phyloP scores from a whole-genome alignment of 2,329 filamentous ascomycete genomes.

The Talaromyces marneffei region DNA sequence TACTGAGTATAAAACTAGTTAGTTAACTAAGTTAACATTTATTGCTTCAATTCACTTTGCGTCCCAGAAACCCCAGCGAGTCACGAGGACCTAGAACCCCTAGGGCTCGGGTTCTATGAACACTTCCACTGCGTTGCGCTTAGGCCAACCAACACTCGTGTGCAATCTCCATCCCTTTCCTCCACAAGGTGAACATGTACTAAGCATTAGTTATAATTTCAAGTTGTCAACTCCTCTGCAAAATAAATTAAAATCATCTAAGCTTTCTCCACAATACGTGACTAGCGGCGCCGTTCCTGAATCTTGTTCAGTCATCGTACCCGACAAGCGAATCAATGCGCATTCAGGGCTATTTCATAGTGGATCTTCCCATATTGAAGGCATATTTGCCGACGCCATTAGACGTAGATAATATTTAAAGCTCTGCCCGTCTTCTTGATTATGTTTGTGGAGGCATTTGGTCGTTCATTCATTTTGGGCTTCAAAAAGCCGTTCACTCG shows the following conservation, averaged over 20 bases:
- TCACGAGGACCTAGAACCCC: background rate
- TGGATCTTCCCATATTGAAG: background rate
- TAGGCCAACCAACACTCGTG: no score
- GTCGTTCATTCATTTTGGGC: background rate
- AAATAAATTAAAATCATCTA: background rate
- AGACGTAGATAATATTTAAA: background rate
- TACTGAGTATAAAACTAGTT: no score
- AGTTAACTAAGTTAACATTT: no score
- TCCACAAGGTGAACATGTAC: background rate
- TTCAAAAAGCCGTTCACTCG: slow-evolving; percentile 17
- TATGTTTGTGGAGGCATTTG: background rate
- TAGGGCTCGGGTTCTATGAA: background rate
- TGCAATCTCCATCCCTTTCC: background rate
- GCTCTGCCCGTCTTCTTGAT: background rate
- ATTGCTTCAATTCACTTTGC: no score
- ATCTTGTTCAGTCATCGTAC: background rate
- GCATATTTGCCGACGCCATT: background rate
- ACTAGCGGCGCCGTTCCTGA: background rate
- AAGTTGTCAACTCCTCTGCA: no score
- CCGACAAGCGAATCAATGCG: background rate
- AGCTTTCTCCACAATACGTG: background rate
- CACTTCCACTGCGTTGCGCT: background rate
- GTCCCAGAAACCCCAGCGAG: no score
- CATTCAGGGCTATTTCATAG: background rate
- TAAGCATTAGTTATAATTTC: no score